Conservation (phyloP, 2,329 filamentous ascomycete genomes). For the Clonostachys rosea region DNA sequence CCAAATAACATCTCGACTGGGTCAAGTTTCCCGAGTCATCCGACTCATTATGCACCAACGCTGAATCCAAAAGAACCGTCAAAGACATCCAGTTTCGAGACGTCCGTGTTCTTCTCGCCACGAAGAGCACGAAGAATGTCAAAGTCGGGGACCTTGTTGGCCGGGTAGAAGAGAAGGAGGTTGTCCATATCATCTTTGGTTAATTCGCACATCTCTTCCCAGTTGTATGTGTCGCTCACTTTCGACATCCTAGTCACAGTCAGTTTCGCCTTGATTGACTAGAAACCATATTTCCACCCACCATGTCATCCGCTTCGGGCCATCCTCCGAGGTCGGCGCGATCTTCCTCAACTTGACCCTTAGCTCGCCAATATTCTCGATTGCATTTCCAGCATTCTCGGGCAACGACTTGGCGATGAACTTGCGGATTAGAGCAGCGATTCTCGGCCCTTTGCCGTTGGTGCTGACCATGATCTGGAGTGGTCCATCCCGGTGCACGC, state of each 20-base stretch:
- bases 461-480: constrained; percentile 98
- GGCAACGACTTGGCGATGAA: constrained; percentile 77
- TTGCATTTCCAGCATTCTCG: constrained; percentile 75
- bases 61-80: constrained; percentile 57
- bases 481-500: constrained; percentile 89
- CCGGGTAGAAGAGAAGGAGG: constrained; percentile 70
- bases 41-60: constrained; percentile 27
- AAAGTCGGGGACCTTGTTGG: constrained; percentile 49
- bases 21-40: too few relatives aligned
- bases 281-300: constrained; percentile 29
- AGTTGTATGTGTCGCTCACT: constrained; percentile 81
- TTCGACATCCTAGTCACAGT: constrained; percentile 69
- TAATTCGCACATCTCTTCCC: constrained; percentile 81
- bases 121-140: constrained; percentile 52
- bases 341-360: constrained; percentile 73
- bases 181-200: constrained; percentile 79
- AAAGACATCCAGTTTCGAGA: constrained; percentile 47
- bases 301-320: constrained; percentile 89
- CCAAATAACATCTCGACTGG: too few relatives aligned
- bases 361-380: constrained; percentile 77
- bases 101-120: constrained; percentile 28
- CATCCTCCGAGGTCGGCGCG: constrained; percentile 68
- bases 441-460: constrained; percentile 89
- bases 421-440: constrained; percentile 81
- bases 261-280: neutral